These are phyloP conservation scores for Auxenochlorella pyrenoidosa DNA, from an alignment of 139 green algal species.

Conservation along the genomic window DNA sequence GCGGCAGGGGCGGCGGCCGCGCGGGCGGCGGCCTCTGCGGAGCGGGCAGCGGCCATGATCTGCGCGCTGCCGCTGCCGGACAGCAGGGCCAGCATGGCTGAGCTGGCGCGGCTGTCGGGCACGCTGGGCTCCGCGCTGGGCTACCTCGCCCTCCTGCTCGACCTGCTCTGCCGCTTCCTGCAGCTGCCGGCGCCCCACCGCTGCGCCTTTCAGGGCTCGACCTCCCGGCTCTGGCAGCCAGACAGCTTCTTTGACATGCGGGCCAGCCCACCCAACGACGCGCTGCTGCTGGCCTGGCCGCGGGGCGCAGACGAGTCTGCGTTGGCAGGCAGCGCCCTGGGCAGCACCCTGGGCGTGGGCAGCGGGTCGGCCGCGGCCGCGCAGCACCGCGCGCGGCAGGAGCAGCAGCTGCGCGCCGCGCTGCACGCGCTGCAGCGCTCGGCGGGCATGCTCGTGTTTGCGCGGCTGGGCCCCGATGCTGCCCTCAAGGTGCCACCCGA, in stretches of 20 bases:
- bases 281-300: slow-evolving; percentile 62
- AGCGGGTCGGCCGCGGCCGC: background rate
- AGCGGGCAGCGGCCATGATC: slow-evolving; percentile 39
- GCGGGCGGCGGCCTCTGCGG: background rate
- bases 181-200: slow-evolving; percentile 72
- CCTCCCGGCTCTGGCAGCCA: slow-evolving; percentile 69
- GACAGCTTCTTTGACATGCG: slow-evolving; percentile 64
- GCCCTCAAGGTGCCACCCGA: slow-evolving; percentile 51
- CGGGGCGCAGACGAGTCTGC: background rate
- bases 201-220: slow-evolving; percentile 60
- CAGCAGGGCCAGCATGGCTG: background rate
- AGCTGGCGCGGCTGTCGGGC: slow-evolving; percentile 28
- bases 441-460: slow-evolving; percentile 26
- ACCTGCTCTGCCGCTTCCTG: slow-evolving; percentile 66
- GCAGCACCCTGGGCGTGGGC: slow-evolving; percentile 24
- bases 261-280: slow-evolving; percentile 36
- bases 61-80: slow-evolving; percentile 57
- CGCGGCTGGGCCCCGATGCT: slow-evolving; percentile 23
- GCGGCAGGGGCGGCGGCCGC: background rate
- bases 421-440: slow-evolving; percentile 59
- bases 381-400: background rate
- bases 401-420: slow-evolving; percentile 45
- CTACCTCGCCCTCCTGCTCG: slow-evolving; percentile 71
- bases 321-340: background rate
- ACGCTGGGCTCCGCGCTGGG: slow-evolving; percentile 61